These are phyloP conservation scores for Orbilia oligospora DNA, from an alignment of 2,329 filamentous ascomycete genomes.

Conservation along the genomic window DNA sequence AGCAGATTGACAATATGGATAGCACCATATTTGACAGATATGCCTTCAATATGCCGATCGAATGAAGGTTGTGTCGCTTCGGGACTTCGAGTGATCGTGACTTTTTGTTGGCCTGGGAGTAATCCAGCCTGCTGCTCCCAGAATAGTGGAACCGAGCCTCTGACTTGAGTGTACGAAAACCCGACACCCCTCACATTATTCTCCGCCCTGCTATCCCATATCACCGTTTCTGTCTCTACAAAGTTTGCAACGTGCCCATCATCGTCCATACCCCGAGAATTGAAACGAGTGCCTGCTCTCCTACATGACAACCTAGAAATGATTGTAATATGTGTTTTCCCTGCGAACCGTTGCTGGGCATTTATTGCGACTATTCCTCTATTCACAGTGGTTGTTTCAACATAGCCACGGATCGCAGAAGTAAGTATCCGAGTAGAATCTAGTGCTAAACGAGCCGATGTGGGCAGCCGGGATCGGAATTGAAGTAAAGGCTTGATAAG, in stretches of 20 bases:
- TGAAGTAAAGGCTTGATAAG: constrained; percentile 95
- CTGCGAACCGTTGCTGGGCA: constrained; percentile 68
- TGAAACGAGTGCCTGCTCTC: constrained; percentile 94
- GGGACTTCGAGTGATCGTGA: constrained; percentile 86
- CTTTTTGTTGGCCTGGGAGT: constrained; percentile 93
- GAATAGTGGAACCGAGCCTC: constrained; percentile 94
- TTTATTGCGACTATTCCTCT: constrained; percentile 72
- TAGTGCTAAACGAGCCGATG: constrained; percentile 81
- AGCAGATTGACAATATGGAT: constrained; percentile 94
- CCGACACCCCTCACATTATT: constrained; percentile 69
- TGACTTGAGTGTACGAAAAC: constrained; percentile 93
- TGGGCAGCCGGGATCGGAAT: constrained; percentile 85
- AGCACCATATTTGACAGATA: constrained; percentile 88
- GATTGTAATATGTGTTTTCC: constrained; percentile 82
- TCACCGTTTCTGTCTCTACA: constrained; percentile 95
- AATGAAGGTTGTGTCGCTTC: constrained; percentile 96
- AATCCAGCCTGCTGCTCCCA: constrained; percentile 95
- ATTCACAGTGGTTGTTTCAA: constrained; percentile 86
- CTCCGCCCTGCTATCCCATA: constrained; percentile 74
- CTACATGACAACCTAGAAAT: constrained; percentile 92
- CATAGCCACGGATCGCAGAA: constrained; percentile 93
- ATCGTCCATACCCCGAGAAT: constrained; percentile 96
- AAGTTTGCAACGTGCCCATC: constrained; percentile 98
- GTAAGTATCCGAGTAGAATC: constrained; percentile 90
- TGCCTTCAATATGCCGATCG: constrained; percentile 91